A percentile compares a stretch with the other conserved stretches of the same genome.
phyloP scores from a whole-genome alignment of 176 grass and related monocot species.

The Zea luxurians region DNA sequence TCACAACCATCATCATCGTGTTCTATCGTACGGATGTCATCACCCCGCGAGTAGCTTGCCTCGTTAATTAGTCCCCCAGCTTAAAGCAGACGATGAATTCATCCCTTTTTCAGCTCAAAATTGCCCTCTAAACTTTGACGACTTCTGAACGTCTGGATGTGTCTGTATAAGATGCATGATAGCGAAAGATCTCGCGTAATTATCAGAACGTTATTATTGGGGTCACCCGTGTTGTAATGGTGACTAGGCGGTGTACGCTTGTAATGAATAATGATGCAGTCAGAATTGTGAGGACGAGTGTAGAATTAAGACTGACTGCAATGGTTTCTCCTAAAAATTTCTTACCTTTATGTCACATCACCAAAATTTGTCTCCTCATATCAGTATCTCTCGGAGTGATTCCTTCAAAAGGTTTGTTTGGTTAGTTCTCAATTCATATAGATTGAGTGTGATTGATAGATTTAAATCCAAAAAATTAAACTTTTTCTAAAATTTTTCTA shows the following conservation, averaged over 20 bases:
- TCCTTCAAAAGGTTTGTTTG: no score
- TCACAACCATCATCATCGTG: not conserved
- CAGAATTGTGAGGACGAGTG: slow-evolving; percentile 14
- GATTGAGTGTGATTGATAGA: no score
- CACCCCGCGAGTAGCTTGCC: no score
- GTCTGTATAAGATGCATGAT: not conserved
- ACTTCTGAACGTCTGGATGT: not conserved
- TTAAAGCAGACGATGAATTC: not conserved
- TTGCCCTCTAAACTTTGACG: not conserved
- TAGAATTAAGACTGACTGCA: not conserved
- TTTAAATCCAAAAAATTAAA: no score
- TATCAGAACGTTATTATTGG: slow-evolving; percentile 35
- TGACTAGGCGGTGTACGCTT: not conserved
- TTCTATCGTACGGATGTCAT: no score
- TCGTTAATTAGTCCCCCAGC: not conserved
- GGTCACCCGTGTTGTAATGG: not conserved
- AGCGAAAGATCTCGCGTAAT: slow-evolving; percentile 30
- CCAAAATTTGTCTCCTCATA: no score
- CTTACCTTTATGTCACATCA: no score
- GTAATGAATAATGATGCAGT: not conserved
- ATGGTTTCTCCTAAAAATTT: no score
- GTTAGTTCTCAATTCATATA: no score
- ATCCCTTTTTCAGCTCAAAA: not conserved
- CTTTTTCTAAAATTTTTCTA: no score
- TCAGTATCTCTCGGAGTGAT: no score